A percentile compares a stretch with the other conserved stretches of the same genome.
These are phyloP conservation scores for Penicillium maclennaniae DNA, from an alignment of 495 filamentous ascomycete species.

Conservation along the genomic window DNA sequence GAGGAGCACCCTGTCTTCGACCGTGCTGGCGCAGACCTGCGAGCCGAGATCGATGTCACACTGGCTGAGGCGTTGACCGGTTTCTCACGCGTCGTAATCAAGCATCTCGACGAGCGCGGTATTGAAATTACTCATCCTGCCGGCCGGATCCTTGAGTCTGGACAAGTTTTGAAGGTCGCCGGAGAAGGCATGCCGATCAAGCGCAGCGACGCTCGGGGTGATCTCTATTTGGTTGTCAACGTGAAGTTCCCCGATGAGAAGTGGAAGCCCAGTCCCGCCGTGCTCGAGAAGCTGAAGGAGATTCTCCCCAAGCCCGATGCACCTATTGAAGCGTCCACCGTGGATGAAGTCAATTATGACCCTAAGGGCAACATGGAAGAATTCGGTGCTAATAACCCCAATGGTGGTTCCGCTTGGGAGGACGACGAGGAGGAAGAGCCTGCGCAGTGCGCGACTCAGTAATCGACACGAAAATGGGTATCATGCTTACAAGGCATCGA, in stretches of 20 bases:
- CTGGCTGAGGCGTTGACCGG: slow-evolving; percentile 82
- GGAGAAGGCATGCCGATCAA: slow-evolving; percentile 95
- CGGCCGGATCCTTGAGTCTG: slow-evolving; percentile 73
- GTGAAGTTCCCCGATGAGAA: slow-evolving; percentile 83
- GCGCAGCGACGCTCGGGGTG: slow-evolving; percentile 74
- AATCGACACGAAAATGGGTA: slow-evolving; percentile 26
- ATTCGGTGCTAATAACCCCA: slow-evolving; percentile 66
- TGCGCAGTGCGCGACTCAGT: slow-evolving; percentile 84
- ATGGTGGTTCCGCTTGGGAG: slow-evolving; percentile 75
- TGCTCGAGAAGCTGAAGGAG: slow-evolving; percentile 63
- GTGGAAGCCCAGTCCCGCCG: slow-evolving; percentile 68
- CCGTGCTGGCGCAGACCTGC: slow-evolving; percentile 78
- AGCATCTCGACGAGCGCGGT: slow-evolving; percentile 90
- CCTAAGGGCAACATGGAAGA: slow-evolving; percentile 75
- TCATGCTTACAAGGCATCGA: slow-evolving; percentile 24
- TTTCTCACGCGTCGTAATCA: slow-evolving; percentile 85
- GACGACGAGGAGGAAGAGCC: slow-evolving; percentile 64
- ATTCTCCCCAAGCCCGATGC: slow-evolving; percentile 63
- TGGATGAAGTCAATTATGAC: slow-evolving; percentile 85
- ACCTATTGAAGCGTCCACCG: slow-evolving; percentile 61
- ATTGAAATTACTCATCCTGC: slow-evolving; percentile 70
- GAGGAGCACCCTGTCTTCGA: slow-evolving; percentile 75
- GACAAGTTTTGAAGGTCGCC: slow-evolving; percentile 74
- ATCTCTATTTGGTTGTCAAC: slow-evolving; percentile 82
- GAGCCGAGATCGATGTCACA: slow-evolving; percentile 71